Base-by-base conservation (phyloP, 352 stramenopile genomes). In the Pythium plurisporium region DNA sequence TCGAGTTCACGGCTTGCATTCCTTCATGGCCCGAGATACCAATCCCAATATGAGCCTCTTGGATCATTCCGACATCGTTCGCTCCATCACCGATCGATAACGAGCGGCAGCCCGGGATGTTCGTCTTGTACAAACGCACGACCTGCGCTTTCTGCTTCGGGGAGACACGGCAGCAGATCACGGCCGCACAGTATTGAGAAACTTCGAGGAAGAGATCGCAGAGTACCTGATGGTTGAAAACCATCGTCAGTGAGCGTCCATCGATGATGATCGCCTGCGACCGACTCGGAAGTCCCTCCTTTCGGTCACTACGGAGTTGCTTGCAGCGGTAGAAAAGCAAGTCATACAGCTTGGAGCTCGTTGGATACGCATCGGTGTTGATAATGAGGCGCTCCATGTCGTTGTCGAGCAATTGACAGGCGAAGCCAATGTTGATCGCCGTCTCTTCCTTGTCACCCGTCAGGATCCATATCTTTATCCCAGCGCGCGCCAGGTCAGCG, bases 41-140 rank as follows among this genome's bases (percentile, higher is more conserved):
- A 15, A 98, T 86, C 36, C 91, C 92, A 48, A 98, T 83, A 60
- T 97, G 86, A 3, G 87, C 90, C 12, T 82, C 73, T 64, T 97
- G 89, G 34, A 98, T 97, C 95, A 98, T 98, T 30, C 82, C 87
- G 8, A 98, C 95, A 54, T 98, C 94, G 72, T 98, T 98, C 15
- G 92, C 94, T 44, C 94, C 94, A 66, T 98, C 94, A 19, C 94
- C 91, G 27, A 98, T 97, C 12, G 87, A 80, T 9, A 98, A 67
- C n/a, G 89, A 97, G 49, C 92, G 78, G 38, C 75, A 84, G 8
- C 87, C 67, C 0, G 71, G 70, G 20, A 91, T 82, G 23, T 82
- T 79, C 14, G 79, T 55, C 34, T 83, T 83, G 30, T 95, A 70
- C 40, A 94, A 71, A 20, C 84, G 70, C 10, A 96, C 79, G 23